These are phyloP conservation scores for Cyclotella atomus DNA, from an alignment of 108 stramenopile species.

Conservation along the genomic window DNA sequence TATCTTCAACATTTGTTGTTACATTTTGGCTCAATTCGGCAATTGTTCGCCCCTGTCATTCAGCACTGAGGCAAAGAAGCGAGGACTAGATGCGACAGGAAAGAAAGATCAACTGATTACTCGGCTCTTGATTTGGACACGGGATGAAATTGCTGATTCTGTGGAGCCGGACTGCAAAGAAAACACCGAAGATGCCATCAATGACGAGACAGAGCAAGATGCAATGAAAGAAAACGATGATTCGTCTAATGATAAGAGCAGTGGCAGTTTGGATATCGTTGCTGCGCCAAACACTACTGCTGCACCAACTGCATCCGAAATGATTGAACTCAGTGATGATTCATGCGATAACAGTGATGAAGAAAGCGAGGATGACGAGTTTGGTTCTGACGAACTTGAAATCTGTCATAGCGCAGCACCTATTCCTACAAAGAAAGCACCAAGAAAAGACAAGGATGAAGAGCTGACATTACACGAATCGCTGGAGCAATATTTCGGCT, in stretches of 20 bases:
- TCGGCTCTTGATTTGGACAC: conserved; percentile 77
- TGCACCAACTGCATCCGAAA: conserved; percentile 4
- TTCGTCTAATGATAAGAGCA: background rate
- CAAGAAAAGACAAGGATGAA: background rate
- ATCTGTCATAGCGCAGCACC: conserved; percentile 6
- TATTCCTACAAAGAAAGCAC: background rate
- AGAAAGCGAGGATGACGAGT: conserved; percentile 46
- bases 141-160: conserved; percentile 73
- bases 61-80: conserved; percentile 55
- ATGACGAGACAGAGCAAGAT: background rate
- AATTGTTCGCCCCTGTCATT: no score
- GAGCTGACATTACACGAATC: conserved; percentile 37
- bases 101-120: conserved; percentile 81
- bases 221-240: conserved; percentile 31
- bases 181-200: background rate
- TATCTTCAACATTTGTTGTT: no score
- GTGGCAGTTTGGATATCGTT: background rate
- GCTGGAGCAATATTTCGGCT: conserved; percentile 71
- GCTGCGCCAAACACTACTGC: conserved; percentile 5
- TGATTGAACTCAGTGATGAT: conserved; percentile 48
- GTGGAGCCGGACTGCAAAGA: conserved; percentile 14
- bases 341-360: conserved; percentile 45
- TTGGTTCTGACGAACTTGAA: conserved; percentile 60
- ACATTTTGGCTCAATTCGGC: no score
- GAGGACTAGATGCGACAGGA: conserved; percentile 60